Percentiles rank a stretch among this genome's conserved stretches.
These are phyloP conservation scores for Eustoma russellianum DNA, from an alignment of 257 asterid species.

Conservation along the genomic window DNA sequence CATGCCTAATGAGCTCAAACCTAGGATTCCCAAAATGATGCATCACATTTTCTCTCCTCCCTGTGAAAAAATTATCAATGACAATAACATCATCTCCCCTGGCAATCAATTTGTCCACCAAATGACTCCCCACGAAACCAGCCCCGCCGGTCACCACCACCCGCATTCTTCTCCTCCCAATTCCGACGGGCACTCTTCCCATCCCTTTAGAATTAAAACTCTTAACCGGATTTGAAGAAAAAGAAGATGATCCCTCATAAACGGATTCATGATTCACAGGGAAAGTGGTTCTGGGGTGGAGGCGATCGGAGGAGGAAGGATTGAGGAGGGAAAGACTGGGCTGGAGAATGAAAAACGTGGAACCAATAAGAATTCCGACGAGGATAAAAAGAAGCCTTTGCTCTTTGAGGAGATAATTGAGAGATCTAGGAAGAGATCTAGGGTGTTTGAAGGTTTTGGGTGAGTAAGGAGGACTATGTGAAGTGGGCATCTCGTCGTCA, in stretches of 20 bases:
- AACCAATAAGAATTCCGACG: conserved; percentile 60
- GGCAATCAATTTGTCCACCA: conserved; percentile 29
- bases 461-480: conserved; percentile 49
- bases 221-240: not conserved
- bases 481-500: conserved; percentile 46
- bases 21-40: conserved; percentile 32
- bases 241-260: not conserved
- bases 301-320: conserved; percentile 5
- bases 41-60: conserved; percentile 37
- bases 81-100: conserved; percentile 40
- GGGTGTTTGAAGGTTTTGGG: conserved; percentile 65
- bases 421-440: conserved; percentile 68
- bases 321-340: conserved; percentile 40
- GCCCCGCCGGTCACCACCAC: conserved; percentile 37
- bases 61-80: conserved; percentile 36
- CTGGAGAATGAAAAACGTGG: conserved; percentile 60
- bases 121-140: conserved; percentile 37
- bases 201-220: not conserved
- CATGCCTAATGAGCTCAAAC: conserved; percentile 32
- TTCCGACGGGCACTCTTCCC: conserved; percentile 26
- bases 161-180: conserved; percentile 26
- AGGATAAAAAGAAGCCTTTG: conserved; percentile 75
- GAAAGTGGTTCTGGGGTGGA: conserved; percentile 1
- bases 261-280: conserved; percentile 4
- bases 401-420: conserved; percentile 62